Evolutionary conservation across 1,284 basidiomycete genomes (phyloP).

Genomic region (Pseudozyma hubeiensis): DNA sequence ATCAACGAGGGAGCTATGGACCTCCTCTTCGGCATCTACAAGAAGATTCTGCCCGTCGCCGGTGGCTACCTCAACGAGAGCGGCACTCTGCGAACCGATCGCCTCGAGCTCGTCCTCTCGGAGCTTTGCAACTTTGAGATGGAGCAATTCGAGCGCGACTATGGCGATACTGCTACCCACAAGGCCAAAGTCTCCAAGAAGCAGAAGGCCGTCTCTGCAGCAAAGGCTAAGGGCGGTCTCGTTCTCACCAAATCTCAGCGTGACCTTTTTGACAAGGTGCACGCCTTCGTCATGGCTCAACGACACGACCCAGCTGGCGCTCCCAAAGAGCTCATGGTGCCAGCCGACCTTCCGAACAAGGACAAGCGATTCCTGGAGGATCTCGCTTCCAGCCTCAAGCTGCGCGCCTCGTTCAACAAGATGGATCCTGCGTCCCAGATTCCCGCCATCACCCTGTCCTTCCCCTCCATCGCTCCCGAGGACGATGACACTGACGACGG

Average conservation of each 20-base stretch:
- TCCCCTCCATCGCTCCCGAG: conserved; percentile 38
- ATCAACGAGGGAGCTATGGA: conserved; percentile 97
- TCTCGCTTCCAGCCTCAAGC: conserved; percentile 54
- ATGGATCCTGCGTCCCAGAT: conserved; percentile 56
- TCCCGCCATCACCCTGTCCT: conserved; percentile 55
- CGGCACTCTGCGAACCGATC: conserved; percentile 82
- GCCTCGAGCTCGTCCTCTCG: conserved; percentile 87
- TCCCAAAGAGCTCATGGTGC: conserved; percentile 50
- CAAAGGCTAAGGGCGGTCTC: conserved; percentile 75
- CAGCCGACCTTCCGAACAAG: conserved; percentile 38
- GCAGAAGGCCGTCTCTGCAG: conserved; percentile 79
- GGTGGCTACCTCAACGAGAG: conserved; percentile 94
- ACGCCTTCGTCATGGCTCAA: conserved; percentile 82
- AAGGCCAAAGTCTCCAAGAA: conserved; percentile 70
- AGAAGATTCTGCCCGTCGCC: conserved; percentile 84
- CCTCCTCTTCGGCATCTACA: conserved; percentile 92
- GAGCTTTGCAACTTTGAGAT: conserved; percentile 88
- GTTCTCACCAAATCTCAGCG: conserved; percentile 41
- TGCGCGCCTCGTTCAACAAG: conserved; percentile 62
- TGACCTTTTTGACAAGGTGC: conserved; percentile 71
- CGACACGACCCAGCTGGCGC: conserved; percentile 75
- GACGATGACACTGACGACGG: conserved; percentile 36
- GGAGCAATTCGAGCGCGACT: conserved; percentile 90
- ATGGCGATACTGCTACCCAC: conserved; percentile 77
- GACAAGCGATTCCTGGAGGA: conserved; percentile 59